Percentiles rank a stretch among this genome's conserved stretches.
phyloP scores from a whole-genome alignment of 148 eudicot genomes.

The Agrostemma githago region DNA sequence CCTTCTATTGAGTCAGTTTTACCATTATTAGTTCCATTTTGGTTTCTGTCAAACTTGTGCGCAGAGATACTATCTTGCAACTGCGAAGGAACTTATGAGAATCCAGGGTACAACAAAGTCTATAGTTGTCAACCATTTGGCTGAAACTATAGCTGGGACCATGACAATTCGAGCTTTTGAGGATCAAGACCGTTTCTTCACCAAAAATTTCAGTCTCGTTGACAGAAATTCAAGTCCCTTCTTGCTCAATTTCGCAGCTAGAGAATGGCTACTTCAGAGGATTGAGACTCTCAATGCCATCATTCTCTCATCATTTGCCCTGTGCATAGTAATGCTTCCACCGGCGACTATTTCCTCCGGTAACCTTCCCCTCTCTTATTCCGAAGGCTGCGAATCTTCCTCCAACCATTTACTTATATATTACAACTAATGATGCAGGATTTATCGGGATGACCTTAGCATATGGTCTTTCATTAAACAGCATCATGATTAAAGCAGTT shows the following conservation, averaged over 20 bases:
- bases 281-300: slow-evolving; percentile 67
- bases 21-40: no score
- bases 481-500: slow-evolving; percentile 55
- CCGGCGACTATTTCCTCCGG: slow-evolving; percentile 79
- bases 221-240: slow-evolving; percentile 76
- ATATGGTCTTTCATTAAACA: slow-evolving; percentile 78
- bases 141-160: slow-evolving; percentile 81
- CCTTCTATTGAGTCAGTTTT: neutral
- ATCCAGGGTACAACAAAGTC: slow-evolving; percentile 88
- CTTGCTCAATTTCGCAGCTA: slow-evolving; percentile 78
- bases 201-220: slow-evolving; percentile 60
- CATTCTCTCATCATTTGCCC: slow-evolving; percentile 70
- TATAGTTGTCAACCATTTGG: slow-evolving; percentile 76
- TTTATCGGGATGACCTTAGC: slow-evolving; percentile 90
- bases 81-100: slow-evolving; percentile 84
- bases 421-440: slow-evolving; percentile 41
- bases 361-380: slow-evolving; percentile 14
- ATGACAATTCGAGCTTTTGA: slow-evolving; percentile 80
- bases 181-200: slow-evolving; percentile 75
- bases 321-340: slow-evolving; percentile 92
- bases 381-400: neutral
- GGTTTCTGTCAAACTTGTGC: neutral
- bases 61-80: slow-evolving; percentile 69
- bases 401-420: neutral
- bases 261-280: slow-evolving; percentile 85